Evolutionary conservation across 768 basidiomycete genomes (phyloP), one percentile per base, ranked within the genome.

Genomic region (Pleurotus eryngii): DNA sequence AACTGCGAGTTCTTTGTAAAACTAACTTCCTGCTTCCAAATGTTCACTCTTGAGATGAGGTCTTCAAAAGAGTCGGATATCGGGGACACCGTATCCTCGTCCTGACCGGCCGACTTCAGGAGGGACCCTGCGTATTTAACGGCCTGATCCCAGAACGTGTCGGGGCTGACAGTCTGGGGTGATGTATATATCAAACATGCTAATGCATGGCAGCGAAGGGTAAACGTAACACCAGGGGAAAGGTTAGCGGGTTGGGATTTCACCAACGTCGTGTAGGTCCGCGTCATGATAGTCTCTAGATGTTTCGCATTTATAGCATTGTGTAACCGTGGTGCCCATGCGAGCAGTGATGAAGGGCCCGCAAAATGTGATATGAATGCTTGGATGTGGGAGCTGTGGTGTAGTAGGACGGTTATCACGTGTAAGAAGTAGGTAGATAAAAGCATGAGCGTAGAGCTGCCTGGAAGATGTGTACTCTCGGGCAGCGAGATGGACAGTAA

Each of bases 81-180:
- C 1, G 68, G 54, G 26, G 60, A 64, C 0, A 73, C 68, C 1
- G 70, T 70, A 5, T 72, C 72, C 30, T 70, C 68, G 51, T 78
- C 70, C 57, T 40, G 48, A 65, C 60, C 0, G 67, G 64, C 45
- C 1, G 72, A 64, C 48, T 76, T 79, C 35, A 78, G 70, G 54
- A 79, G 81, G n/a, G 76, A 67, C 12, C 66, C 73, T 18, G 75
- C 74, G 64, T 75, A 81, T 60, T 80, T 84, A 57, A 75, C 74
- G 24, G 67, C 76, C 63, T 92, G 90, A 47, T 87, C 84, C n/a
- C 90, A 90, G 66, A 91, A 87, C 0, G 77, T 79, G 47, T 73
- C 72, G 2, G 84, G 69, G 47, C 81, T 76, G 24, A 81, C 62
- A 38, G 80, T 74, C 27, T 81, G 74, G 22, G 75, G 65, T 8